Conservation (phyloP, 257 asterid genomes). For the Osmanthus fragrans region DNA sequence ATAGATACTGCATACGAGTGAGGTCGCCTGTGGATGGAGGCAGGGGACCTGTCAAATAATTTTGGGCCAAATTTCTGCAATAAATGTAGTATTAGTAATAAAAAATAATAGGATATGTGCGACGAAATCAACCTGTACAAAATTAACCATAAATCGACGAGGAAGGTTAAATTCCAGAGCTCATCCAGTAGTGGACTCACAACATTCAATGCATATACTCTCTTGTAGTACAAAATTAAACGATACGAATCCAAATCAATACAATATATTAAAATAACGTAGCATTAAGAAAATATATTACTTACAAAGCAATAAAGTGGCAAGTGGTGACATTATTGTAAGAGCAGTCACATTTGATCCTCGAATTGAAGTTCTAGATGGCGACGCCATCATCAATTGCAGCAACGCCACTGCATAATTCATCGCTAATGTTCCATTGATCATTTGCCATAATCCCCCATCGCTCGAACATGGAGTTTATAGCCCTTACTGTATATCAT, state of each 20-base stretch:
- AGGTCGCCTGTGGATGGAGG: not conserved
- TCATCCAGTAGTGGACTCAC: conserved; percentile 44
- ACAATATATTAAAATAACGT: too few relatives aligned
- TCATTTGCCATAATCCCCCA: not conserved
- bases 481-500: not conserved
- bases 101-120: too few relatives aligned
- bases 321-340: conserved; percentile 27
- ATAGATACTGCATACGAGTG: not conserved
- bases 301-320: conserved; percentile 42
- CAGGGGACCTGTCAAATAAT: not conserved
- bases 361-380: conserved; percentile 23
- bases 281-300: too few relatives aligned
- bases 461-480: conserved; percentile 32
- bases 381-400: conserved; percentile 24
- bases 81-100: not conserved
- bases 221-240: not conserved
- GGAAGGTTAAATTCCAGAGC: conserved; percentile 54
- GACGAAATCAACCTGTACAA: not conserved
- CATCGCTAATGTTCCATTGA: not conserved
- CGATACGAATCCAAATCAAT: too few relatives aligned
- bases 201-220: conserved; percentile 36
- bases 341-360: conserved; percentile 48
- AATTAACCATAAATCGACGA: conserved; percentile 38
- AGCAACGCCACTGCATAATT: conserved; percentile 37
- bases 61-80: not conserved